Conservation (phyloP, 148 eudicot genomes). For the Heliamphora exappendiculata region DNA sequence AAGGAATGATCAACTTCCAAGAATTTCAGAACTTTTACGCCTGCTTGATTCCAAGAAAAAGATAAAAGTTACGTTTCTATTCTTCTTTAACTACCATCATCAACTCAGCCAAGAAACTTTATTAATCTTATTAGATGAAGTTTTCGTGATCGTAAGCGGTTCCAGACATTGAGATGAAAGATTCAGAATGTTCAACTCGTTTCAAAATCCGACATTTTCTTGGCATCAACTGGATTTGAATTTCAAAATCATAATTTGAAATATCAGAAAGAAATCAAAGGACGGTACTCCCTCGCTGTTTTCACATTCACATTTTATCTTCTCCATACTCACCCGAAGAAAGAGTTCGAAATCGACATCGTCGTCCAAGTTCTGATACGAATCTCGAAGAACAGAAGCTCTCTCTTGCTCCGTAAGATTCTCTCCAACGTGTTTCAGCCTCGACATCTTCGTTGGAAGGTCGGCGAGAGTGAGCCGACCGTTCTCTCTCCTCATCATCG, state of each 20-base stretch:
- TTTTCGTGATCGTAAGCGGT: background rate
- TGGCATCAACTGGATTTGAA: too few species aligned
- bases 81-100: background rate
- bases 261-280: too few species aligned
- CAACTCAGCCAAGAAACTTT: background rate
- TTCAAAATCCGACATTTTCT: background rate
- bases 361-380: constrained; percentile 50
- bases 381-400: constrained; percentile 57
- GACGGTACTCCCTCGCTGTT: too few species aligned
- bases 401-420: constrained; percentile 74
- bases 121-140: background rate
- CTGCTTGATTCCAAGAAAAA: background rate
- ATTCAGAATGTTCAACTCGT: background rate
- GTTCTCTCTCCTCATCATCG: constrained; percentile 79
- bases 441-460: constrained; percentile 80
- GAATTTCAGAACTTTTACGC: background rate
- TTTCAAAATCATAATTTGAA: too few species aligned
- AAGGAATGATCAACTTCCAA: background rate
- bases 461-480: constrained; percentile 74
- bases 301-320: background rate
- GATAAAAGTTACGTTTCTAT: background rate
- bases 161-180: background rate
- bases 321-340: constrained; percentile 50
- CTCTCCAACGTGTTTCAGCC: constrained; percentile 80
- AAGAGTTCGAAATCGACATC: constrained; percentile 95